A percentile compares a stretch with the other conserved stretches of the same genome.
These are phyloP conservation scores for Plicaturopsis crispa DNA, from an alignment of 768 basidiomycete genomes.

Conservation along the genomic window DNA sequence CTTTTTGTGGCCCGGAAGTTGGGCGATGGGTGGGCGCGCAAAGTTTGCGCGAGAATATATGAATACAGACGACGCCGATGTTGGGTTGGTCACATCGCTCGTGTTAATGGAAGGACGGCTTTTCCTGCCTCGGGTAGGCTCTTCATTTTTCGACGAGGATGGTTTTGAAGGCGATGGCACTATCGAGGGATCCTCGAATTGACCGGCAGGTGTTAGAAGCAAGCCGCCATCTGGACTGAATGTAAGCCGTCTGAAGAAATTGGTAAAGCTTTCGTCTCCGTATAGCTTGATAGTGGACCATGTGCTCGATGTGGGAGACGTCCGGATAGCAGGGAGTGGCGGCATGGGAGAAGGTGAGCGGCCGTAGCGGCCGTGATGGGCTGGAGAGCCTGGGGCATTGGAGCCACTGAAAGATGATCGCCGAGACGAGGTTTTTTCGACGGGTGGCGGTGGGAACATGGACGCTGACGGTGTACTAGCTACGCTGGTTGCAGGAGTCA, in stretches of 20 bases:
- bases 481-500: constrained; percentile 64
- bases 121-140: constrained; percentile 51
- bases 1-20: constrained; percentile 94
- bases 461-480: constrained; percentile 53
- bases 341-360: constrained; percentile 88
- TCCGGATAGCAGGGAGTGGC: constrained; percentile 88
- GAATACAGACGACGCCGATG: constrained; percentile 66
- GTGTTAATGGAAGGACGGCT: constrained; percentile 36
- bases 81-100: constrained; percentile 23
- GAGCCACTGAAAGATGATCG: constrained; percentile 70
- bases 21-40: constrained; percentile 86
- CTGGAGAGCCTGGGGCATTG: constrained; percentile 71
- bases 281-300: constrained; percentile 79
- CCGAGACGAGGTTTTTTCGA: constrained; percentile 56
- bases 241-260: constrained; percentile 90
- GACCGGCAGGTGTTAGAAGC: constrained; percentile 91
- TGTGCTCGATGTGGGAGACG: constrained; percentile 44
- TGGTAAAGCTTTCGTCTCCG: constrained; percentile 90
- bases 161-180: constrained; percentile 20
- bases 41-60: constrained; percentile 96
- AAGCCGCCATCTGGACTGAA: constrained; percentile 95
- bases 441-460: constrained; percentile 62
- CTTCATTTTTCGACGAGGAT: constrained; percentile 5
- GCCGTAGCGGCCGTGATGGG: constrained; percentile 57
- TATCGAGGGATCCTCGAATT: constrained; percentile 88